Conservation (phyloP, 1,284 basidiomycete species). For the Boletus albobrunnescens region DNA sequence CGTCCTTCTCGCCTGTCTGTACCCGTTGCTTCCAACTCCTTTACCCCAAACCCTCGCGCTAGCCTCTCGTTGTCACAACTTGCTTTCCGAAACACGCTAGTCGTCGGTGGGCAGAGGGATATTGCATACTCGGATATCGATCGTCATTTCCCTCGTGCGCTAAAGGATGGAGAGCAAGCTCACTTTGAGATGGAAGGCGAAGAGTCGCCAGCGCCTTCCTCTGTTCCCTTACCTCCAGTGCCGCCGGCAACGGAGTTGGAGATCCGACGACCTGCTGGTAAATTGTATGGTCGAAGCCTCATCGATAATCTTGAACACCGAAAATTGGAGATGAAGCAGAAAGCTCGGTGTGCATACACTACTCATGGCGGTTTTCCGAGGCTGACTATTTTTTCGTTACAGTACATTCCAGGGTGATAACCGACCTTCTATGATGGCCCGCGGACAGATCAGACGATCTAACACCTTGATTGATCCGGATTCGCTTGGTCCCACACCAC, state of each 20-base stretch:
- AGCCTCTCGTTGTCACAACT: conserved; percentile 72
- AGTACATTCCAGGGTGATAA: conserved; percentile 74
- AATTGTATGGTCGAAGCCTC: conserved; percentile 72
- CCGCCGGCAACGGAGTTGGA: conserved; percentile 26
- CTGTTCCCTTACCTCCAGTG: conserved; percentile 35
- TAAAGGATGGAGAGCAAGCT: conserved; percentile 68
- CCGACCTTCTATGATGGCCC: conserved; percentile 81
- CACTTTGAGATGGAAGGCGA: conserved; percentile 43
- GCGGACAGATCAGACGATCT: conserved; percentile 48
- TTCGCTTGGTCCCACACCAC: conserved; percentile 39
- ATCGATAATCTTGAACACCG: conserved; percentile 76
- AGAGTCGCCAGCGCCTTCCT: conserved; percentile 36
- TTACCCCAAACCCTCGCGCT: conserved; percentile 72
- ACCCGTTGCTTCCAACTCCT: conserved; percentile 60
- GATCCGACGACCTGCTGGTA: conserved; percentile 58
- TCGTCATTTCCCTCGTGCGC: conserved; percentile 56
- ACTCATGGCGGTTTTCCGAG: conserved; percentile 8
- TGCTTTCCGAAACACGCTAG: conserved; percentile 72
- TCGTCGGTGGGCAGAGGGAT: conserved; percentile 62
- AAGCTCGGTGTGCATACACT: conserved; percentile 54
- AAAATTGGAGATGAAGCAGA: conserved; percentile 70
- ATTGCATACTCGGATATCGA: conserved; percentile 60
- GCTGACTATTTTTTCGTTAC: conserved; percentile 8
- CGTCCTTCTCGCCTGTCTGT: conserved; percentile 47
- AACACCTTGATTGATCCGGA: conserved; percentile 73